These are phyloP conservation scores for Dipteronia dyeriana DNA, from an alignment of 345 rosid species.

Conservation along the genomic window DNA sequence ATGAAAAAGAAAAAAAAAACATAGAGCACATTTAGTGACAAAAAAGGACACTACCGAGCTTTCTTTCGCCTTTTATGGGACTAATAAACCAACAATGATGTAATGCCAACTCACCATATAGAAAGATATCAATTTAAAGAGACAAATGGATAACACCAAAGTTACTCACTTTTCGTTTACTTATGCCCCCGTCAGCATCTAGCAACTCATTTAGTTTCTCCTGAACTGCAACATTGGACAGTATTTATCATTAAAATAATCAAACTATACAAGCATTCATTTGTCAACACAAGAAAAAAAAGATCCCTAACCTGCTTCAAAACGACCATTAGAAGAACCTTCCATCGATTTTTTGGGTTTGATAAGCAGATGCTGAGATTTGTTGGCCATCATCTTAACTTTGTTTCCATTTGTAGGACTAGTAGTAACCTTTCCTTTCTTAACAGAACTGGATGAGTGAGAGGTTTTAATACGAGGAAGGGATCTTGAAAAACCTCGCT, in stretches of 20 bases:
- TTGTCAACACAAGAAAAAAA: background rate
- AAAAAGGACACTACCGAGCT: background rate
- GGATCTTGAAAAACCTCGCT: conserved; percentile 48
- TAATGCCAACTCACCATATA: background rate
- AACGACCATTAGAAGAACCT: conserved; percentile 63
- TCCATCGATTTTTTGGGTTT: conserved; percentile 65
- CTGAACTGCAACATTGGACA: conserved; percentile 63
- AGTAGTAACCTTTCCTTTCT: conserved; percentile 54
- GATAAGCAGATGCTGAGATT: conserved; percentile 46
- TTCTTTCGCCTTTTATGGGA: background rate
- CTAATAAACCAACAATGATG: background rate
- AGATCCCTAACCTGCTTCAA: conserved; percentile 73
- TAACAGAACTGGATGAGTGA: conserved; percentile 45
- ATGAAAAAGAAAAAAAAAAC: background rate
- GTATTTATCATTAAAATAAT: conserved; percentile 8
- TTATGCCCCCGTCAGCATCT: conserved; percentile 90
- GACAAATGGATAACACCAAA: conserved; percentile 7
- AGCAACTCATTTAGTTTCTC: conserved; percentile 94
- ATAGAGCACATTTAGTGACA: background rate
- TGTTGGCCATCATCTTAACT: conserved; percentile 50
- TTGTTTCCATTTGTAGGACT: conserved; percentile 46
- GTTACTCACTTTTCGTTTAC: conserved; percentile 79
- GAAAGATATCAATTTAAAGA: background rate
- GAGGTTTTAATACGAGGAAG: conserved; percentile 62
- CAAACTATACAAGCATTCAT: background rate